Evolutionary conservation across 208 protist genomes (phyloP), one percentile per base, ranked within the genome.

Genomic region (Porcisia hertigi): DNA sequence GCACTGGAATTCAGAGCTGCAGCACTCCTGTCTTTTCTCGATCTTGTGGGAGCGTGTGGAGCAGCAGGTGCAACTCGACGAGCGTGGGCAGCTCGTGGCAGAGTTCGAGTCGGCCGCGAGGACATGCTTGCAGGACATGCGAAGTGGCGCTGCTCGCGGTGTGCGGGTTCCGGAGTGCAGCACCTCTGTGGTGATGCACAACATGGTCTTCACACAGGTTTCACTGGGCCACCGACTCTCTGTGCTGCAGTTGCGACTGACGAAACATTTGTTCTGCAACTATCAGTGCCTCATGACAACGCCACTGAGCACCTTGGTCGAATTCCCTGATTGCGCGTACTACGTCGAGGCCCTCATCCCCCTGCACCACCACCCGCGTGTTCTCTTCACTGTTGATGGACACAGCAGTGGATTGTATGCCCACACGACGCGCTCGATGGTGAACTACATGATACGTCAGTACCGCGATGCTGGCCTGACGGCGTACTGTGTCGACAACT

Each of bases 1-100:
- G 23, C 79, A 88, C 69, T 90, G 85, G 83, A 90, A 88, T 67
- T 75, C 73, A 18, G 88, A 92, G 79, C 82, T 75, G 58, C 85
- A 92, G 63, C 75, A 80, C 30, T 66, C 75, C 41, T 83, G 85
- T 5, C 73, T 86, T 25, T 83, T 89, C 52, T 16, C 71, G 9
- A 55, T 82, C 12, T 84, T 75, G 74, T 82, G 64, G 77, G 69
- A 78, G 45, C 67, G 53, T 43, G 55, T 66, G 34, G 77, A 76
- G 30, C 60, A 71, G 62, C 55, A 76, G 58, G 69, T 71, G 69
- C 63, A 72, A 55, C 57, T 23, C n/a, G 54, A 49, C 8, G 49
- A 63, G 9, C 47, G 79, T 20, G n/a, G 74, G 47, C 67, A 36
- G 18, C 34, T 88, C 9, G 79, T 84, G 18, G n/a, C 43, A 14